Conservation (phyloP, 257 asterid species). For the Solanum etuberosum region DNA sequence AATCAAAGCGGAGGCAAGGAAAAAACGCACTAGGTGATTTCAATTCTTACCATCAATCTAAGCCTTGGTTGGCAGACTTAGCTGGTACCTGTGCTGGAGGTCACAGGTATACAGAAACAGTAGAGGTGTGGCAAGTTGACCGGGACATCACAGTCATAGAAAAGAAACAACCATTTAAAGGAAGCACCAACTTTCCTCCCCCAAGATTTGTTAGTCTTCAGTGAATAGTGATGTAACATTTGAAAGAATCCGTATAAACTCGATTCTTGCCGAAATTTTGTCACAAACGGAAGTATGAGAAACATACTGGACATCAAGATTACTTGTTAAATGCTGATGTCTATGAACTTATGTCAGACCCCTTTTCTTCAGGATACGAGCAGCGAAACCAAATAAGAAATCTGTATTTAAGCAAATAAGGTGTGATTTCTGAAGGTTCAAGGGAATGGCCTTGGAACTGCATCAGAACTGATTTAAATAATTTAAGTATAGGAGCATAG, state of each 20-base stretch:
- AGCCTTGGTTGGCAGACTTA: neutral
- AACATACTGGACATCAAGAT: neutral
- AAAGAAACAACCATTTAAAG: neutral
- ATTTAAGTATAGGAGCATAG: neutral
- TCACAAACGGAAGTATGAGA: neutral
- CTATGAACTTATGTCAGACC: neutral
- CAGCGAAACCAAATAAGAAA: neutral
- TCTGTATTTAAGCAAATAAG: neutral
- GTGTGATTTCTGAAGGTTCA: neutral
- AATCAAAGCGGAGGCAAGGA: neutral
- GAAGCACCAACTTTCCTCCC: neutral
- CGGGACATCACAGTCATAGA: neutral
- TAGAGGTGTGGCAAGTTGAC: neutral
- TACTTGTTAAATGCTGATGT: neutral
- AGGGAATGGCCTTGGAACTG: neutral
- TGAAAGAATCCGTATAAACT: neutral
- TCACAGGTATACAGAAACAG: neutral
- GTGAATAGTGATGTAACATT: neutral
- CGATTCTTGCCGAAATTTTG: neutral
- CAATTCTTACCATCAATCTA: neutral
- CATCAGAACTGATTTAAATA: neutral
- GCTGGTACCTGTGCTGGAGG: neutral
- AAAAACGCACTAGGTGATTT: neutral
- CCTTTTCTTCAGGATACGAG: neutral
- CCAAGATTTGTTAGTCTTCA: neutral